Percentiles rank a stretch among this genome's conserved stretches.
Evolutionary conservation across 352 stramenopile genomes (phyloP).

Genomic region (Globisporangium heterothallicum): DNA sequence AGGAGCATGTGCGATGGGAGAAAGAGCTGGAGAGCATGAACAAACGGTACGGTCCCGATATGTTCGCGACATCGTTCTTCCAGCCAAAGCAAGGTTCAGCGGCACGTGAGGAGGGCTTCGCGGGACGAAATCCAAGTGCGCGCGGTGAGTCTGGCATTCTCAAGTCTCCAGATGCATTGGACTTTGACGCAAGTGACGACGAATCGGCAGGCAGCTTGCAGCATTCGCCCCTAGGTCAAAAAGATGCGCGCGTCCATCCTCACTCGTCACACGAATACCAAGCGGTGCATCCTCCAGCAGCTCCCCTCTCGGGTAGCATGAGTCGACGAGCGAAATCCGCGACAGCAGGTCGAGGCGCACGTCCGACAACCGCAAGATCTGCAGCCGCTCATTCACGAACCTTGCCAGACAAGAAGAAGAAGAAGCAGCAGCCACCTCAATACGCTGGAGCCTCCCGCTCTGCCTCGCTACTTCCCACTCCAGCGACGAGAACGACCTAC

Average conservation of each 20-base stretch:
- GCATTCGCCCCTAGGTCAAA: constrained; percentile 1
- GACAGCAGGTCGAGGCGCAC: not conserved
- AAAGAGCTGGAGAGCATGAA: constrained; percentile 50
- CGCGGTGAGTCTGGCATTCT: not conserved
- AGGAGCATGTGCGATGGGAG: constrained; percentile 22
- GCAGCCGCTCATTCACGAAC: constrained; percentile 4
- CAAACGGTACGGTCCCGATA: constrained; percentile 40
- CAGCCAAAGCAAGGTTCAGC: constrained; percentile 9
- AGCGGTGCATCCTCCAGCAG: not conserved
- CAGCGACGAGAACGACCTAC: not conserved
- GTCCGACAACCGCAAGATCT: not conserved
- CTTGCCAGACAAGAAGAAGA: constrained; percentile 4
- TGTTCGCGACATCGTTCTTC: constrained; percentile 27
- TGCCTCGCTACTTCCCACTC: not conserved
- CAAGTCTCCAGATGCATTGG: not conserved
- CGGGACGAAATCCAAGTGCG: not conserved
- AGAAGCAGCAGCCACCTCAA: constrained; percentile 2
- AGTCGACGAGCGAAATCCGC: constrained; percentile 3
- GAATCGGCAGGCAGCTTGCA: not conserved
- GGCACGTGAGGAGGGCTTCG: not conserved
- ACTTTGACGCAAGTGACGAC: constrained; percentile 4
- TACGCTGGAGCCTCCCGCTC: not conserved
- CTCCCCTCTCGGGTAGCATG: constrained; percentile 3
- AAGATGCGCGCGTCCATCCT: not conserved
- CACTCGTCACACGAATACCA: not conserved